phyloP scores from a whole-genome alignment of 805 yeast species.

The Metschnikowia drakensbergensis region DNA sequence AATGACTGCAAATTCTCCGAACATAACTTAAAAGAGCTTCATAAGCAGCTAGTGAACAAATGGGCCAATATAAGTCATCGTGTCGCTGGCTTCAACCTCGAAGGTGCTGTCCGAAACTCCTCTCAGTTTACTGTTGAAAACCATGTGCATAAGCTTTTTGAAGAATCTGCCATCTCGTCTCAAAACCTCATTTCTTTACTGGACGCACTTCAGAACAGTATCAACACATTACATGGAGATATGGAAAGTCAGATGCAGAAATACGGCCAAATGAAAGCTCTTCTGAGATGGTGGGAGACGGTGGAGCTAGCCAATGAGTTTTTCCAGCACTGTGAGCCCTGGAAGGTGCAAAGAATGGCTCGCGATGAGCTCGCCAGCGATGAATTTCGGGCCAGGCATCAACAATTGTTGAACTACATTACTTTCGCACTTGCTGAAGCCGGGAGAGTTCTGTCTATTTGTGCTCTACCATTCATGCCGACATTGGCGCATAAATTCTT shows the following conservation, averaged over 20 bases:
- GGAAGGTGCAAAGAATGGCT: slow-evolving; percentile 48
- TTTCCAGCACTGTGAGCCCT: slow-evolving; percentile 71
- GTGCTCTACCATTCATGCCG: slow-evolving; percentile 75
- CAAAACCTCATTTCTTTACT: background rate
- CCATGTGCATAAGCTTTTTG: background rate
- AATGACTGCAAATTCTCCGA: slow-evolving; percentile 79
- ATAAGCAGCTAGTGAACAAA: slow-evolving; percentile 73
- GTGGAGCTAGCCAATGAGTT: slow-evolving; percentile 60
- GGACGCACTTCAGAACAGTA: slow-evolving; percentile 9
- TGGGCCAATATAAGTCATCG: slow-evolving; percentile 77
- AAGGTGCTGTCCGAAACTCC: slow-evolving; percentile 36
- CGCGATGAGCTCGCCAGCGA: slow-evolving; percentile 16
- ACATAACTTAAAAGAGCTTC: slow-evolving; percentile 44
- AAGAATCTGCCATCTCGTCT: background rate
- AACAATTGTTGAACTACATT: slow-evolving; percentile 41
- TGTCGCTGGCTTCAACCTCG: slow-evolving; percentile 66
- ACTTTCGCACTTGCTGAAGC: slow-evolving; percentile 69
- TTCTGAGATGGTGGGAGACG: slow-evolving; percentile 56
- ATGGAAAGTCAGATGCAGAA: slow-evolving; percentile 43
- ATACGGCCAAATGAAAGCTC: slow-evolving; percentile 54
- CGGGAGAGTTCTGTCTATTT: slow-evolving; percentile 60
- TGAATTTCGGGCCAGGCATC: slow-evolving; percentile 10
- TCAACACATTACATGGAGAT: slow-evolving; percentile 10
- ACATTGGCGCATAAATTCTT: slow-evolving; percentile 50
- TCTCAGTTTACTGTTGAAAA: background rate